Conservation (phyloP, 495 filamentous ascomycete genomes). For the Penicillium odoratum region DNA sequence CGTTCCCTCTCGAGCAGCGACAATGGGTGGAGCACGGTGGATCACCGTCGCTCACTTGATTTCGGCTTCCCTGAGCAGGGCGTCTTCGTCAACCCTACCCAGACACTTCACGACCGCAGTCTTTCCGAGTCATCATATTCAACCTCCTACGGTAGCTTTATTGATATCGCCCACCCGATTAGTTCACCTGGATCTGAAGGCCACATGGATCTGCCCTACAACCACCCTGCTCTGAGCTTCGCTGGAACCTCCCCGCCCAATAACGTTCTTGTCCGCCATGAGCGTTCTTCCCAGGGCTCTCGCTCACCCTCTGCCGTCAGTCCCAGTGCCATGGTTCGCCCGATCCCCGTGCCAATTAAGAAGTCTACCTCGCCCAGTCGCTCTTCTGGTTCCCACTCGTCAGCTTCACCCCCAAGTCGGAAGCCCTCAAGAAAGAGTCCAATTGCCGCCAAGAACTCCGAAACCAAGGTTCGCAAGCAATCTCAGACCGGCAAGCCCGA, state of each 20-base stretch:
- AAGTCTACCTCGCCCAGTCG: constrained; percentile 59
- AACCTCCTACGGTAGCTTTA: constrained; percentile 72
- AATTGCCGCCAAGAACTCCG: constrained; percentile 71
- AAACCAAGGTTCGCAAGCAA: constrained; percentile 74
- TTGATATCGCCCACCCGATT: constrained; percentile 73
- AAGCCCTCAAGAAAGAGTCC: constrained; percentile 74
- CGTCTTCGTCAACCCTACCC: constrained; percentile 81
- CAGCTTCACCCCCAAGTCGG: constrained; percentile 64
- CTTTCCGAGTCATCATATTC: constrained; percentile 83
- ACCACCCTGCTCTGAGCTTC: constrained; percentile 33
- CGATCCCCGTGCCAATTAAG: constrained; percentile 67
- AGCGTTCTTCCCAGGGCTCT: constrained; percentile 43
- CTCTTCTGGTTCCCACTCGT: constrained; percentile 59
- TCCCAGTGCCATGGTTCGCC: constrained; percentile 64
- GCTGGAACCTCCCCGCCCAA: constrained; percentile 28
- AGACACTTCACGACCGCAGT: constrained; percentile 81
- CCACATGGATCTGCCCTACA: constrained; percentile 62
- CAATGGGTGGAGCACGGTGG: constrained; percentile 78
- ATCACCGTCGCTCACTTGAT: constrained; percentile 57
- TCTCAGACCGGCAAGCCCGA: constrained; percentile 74
- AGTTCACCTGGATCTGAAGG: constrained; percentile 67
- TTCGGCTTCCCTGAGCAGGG: constrained; percentile 51
- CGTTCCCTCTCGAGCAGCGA: constrained; percentile 81
- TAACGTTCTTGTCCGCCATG: constrained; percentile 42
- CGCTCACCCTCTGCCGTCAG: constrained; percentile 59